Conservation (phyloP, 225 moss, liverwort and hornwort genomes). For the Straminergon stramineum region DNA sequence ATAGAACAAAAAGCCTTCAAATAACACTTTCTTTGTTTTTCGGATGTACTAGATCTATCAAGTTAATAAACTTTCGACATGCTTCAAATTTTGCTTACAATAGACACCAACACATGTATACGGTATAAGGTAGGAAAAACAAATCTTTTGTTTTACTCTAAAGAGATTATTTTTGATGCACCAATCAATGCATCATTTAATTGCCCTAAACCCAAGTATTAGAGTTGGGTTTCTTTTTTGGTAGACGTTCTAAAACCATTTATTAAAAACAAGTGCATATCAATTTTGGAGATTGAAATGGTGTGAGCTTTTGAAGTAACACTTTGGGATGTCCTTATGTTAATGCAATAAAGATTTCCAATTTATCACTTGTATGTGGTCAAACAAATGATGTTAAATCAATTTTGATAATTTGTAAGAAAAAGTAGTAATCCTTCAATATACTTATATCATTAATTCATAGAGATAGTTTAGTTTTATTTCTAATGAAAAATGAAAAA, state of each 20-base stretch:
- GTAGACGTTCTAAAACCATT: neutral
- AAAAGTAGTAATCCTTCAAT: neutral
- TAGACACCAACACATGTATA: fast-evolving
- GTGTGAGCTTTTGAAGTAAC: fast-evolving
- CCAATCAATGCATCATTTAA: neutral
- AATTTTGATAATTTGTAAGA: neutral
- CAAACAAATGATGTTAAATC: neutral
- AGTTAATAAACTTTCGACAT: neutral
- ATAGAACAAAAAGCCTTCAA: neutral
- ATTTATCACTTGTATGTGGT: neutral
- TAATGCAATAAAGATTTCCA: neutral
- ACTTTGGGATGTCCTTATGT: fast-evolving
- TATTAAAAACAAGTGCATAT: neutral
- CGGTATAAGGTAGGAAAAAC: neutral
- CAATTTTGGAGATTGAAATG: neutral
- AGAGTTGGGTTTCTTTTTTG: neutral
- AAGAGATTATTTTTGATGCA: too few species aligned
- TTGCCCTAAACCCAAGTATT: neutral
- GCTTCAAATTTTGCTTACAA: neutral
- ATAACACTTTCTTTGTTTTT: neutral
- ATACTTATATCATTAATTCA: too few species aligned
- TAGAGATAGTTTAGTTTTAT: fast-evolving
- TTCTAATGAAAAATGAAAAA: neutral
- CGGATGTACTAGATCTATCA: neutral
- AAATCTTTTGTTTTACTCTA: neutral